phyloP scores from a whole-genome alignment of 2,329 filamentous ascomycete species.

The Exophiala viscosa region DNA sequence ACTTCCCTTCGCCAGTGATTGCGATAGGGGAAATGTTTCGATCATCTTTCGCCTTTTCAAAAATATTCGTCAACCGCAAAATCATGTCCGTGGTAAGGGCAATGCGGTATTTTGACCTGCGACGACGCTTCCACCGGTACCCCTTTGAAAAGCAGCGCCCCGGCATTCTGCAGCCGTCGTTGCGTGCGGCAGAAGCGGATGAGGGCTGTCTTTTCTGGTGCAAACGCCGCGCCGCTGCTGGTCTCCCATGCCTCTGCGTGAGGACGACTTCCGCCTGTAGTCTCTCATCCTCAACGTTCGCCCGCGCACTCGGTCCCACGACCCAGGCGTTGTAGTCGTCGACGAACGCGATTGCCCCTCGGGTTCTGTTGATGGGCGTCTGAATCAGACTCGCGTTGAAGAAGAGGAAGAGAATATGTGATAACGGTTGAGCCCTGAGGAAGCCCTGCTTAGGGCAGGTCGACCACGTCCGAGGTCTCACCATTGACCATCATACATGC shows the following conservation, averaged over 20 bases:
- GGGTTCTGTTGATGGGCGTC: conserved; percentile 29
- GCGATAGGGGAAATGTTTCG: no score
- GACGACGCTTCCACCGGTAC: no score
- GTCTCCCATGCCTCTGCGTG: conserved; percentile 29
- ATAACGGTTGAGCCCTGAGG: conserved; percentile 37
- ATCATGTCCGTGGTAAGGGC: no score
- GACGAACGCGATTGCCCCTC: conserved; percentile 33
- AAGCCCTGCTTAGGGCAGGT: conserved; percentile 22
- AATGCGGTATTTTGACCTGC: no score
- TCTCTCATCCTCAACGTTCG: neutral
- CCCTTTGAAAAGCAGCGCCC: no score
- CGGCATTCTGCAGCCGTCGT: no score
- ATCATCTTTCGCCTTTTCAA: no score
- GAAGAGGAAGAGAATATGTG: conserved; percentile 37
- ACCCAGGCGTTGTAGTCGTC: conserved; percentile 22
- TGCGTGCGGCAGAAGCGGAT: no score
- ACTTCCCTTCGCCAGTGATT: no score
- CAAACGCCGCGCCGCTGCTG: conserved; percentile 33
- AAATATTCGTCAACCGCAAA: no score
- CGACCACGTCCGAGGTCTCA: neutral
- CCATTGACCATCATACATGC: neutral
- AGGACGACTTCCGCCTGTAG: conserved; percentile 15
- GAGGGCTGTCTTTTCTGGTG: no score
- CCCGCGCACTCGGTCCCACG: conserved; percentile 3
- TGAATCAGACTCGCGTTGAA: conserved; percentile 40